phyloP scores from a whole-genome alignment of 192 early-diverging fungal species.

The Spizellomyces sp. region DNA sequence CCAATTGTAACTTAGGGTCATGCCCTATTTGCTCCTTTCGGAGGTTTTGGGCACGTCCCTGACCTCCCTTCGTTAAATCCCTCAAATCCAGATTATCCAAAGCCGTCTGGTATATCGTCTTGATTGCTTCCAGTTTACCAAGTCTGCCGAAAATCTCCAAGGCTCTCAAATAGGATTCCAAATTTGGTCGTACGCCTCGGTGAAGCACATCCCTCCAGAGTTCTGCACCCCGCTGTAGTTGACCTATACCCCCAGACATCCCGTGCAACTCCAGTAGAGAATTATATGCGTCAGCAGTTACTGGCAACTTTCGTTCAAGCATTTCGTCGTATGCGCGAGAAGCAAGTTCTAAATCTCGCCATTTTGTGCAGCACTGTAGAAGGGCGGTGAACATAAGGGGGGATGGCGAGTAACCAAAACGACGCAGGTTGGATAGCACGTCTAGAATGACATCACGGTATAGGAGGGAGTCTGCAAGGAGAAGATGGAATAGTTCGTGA shows the following conservation, averaged over 20 bases:
- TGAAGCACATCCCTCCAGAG: slow-evolving; percentile 22
- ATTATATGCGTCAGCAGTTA: slow-evolving; percentile 14
- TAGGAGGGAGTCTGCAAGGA: slow-evolving; percentile 16
- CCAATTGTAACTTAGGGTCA: no score
- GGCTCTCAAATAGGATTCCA: neutral
- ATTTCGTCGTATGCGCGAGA: slow-evolving; percentile 17
- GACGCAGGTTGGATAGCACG: slow-evolving; percentile 3
- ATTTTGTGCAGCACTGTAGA: slow-evolving; percentile 23
- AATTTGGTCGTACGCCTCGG: neutral
- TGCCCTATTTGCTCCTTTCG: no score
- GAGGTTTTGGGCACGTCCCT: no score
- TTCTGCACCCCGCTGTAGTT: slow-evolving; percentile 19
- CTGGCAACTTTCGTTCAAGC: neutral
- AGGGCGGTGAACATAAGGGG: slow-evolving; percentile 1
- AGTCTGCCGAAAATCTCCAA: slow-evolving; percentile 25
- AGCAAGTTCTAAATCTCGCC: slow-evolving; percentile 25
- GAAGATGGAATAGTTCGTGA: slow-evolving; percentile 34
- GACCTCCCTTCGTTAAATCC: no score
- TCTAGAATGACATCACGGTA: slow-evolving; percentile 24
- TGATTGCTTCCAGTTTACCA: neutral
- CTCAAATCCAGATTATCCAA: neutral
- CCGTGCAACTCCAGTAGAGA: slow-evolving; percentile 13
- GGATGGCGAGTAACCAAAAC: slow-evolving; percentile 24
- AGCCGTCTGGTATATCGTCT: neutral
- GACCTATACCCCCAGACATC: neutral